Percentiles rank a stretch among this genome's conserved stretches.
These are phyloP conservation scores for Talaromyces albobiverticillius DNA, from an alignment of 2,329 filamentous ascomycete genomes.

Conservation along the genomic window DNA sequence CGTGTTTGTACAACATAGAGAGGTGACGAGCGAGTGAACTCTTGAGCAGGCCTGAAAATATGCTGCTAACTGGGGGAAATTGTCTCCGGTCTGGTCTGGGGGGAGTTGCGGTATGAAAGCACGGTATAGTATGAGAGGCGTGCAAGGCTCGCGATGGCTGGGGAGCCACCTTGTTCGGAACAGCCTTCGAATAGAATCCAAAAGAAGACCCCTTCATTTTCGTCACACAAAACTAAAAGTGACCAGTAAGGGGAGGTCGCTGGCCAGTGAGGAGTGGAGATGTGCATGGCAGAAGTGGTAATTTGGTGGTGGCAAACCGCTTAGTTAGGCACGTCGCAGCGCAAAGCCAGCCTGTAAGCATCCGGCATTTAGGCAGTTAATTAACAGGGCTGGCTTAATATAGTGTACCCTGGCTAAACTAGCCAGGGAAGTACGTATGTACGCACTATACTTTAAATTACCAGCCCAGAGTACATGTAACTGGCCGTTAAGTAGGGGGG, in stretches of 20 bases:
- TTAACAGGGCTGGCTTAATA: neutral
- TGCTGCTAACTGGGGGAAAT: no score
- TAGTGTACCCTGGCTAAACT: neutral
- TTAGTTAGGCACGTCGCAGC: neutral
- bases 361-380: neutral
- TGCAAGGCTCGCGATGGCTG: no score
- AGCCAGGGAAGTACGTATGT: neutral
- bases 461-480: neutral
- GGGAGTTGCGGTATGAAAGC: no score
- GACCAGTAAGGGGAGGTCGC: neutral
- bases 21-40: no score
- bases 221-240: neutral
- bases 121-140: no score
- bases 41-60: no score
- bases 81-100: no score
- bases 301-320: neutral
- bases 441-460: neutral
- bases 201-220: no score
- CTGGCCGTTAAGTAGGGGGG: conserved; percentile 1
- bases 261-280: no score
- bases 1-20: neutral
- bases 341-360: neutral
- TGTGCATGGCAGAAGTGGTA: neutral
- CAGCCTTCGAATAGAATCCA: no score
- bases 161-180: no score